Base-by-base conservation (phyloP, 2,329 filamentous ascomycete genomes). In the Magnaporthiopsis rhizophila region DNA sequence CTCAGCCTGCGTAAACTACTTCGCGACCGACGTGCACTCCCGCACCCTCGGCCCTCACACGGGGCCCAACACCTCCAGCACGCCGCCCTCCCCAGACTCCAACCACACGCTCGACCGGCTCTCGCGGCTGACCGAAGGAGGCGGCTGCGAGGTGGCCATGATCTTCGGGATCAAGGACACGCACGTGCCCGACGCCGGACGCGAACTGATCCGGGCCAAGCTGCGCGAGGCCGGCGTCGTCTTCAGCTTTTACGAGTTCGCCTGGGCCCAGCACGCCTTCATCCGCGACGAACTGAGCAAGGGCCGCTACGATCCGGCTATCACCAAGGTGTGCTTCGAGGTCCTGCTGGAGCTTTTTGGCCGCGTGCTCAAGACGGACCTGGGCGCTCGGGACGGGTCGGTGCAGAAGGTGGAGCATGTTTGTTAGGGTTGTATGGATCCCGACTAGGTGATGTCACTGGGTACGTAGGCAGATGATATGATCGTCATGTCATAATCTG, bases 241-340 rank as follows among this genome's bases (percentile, higher is more conserved):
- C 12, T 93, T 94, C 71, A 89, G 86, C 72, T 97, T 91, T 74
- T 92, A 95, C 77, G 93, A 97, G 78, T 87, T 90, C 68, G 90
- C 91, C n/a, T 94, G 91, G 86, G 92, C 93, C 3, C 93, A 97
- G 76, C 93, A 96, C 79, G 93, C 93, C 6, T 97, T 97, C 73
- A 96, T 97, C 74, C 84, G 93, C 24, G 93, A 97, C 72, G 93
- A 97, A 79, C 80, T 95, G 65, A 92, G 89, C 75, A 97, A 97
- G 78, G 93, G 92, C n/a, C 83, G 93, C 32, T 97, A 97, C 72
- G 93, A 97, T 74, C 91, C 93, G 0, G 91, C 90, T 26, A 83
- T 97, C 65, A 87, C 88, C 4, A 94, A 92, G 73, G 85, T 94
- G 50, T 97, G 93, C 78, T 97, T 96, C 73, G 91, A 96, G 80